Evolutionary conservation across 306 rosid species (phyloP), one percentile per base, ranked within the genome.

Genomic region (Pyrus bretschneideri): DNA sequence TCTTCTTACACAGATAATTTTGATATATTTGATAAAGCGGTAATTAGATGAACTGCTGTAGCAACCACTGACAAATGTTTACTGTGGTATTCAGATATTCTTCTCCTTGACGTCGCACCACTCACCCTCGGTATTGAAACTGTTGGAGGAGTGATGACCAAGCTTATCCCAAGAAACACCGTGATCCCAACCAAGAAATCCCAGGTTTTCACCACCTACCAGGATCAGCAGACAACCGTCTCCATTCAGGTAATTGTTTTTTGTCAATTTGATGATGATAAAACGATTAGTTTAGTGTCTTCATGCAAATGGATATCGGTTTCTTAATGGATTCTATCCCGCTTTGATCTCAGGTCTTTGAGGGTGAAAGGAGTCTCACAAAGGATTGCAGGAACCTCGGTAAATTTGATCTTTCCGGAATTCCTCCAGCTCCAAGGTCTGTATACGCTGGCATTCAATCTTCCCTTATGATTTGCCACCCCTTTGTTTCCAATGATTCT

Each of bases 351-450:
- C 72, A 96, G 99, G 98, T 96, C 62, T 96, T 77, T 22, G 99
- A 96, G 84, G 99, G 99, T 69, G 99, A 96, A 89, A 91, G 99
- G 93, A 96, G 99, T 88, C 96, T 96, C 75, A 96, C 98, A 74
- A 96, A 96, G 88, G 99, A 96, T 80, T 96, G 99, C 49, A 83
- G 99, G 65, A 86, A 88, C n/a, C 99, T 96, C 15, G 99, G 99
- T 30, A 96, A 96, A 76, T 96, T 96, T 25, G 99, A 96, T 78
- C 82, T 96, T 25, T 54, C 84, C 35, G 98, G 99, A 78, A 91
- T 96, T 86, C 99, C 99, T 27, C 99, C 98, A 54, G 91, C 99
- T 75, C 99, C 98, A 86, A 96, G 99, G 99, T 96, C 77, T 70
- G 85, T 54, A 66, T 74, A 51, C 38, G 4, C 18, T 52, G 52